Percentiles rank a stretch among this genome's conserved stretches.
These are phyloP conservation scores for Candida berthetii DNA, from an alignment of 805 yeast species.

Conservation along the genomic window DNA sequence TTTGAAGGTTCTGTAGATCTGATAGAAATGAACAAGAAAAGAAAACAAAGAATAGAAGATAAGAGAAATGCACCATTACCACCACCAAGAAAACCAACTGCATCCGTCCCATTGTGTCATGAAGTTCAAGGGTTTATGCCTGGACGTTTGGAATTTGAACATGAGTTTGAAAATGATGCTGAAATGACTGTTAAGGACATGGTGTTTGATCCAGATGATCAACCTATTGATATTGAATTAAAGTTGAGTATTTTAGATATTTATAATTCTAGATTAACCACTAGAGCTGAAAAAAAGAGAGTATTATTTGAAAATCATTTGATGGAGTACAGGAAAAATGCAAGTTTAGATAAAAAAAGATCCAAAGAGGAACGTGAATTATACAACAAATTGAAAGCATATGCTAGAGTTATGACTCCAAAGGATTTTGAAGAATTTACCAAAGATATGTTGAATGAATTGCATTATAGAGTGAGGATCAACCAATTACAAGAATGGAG, in stretches of 20 bases:
- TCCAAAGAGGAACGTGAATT: constrained; percentile 87
- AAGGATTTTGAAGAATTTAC: constrained; percentile 74
- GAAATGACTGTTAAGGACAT: constrained; percentile 91
- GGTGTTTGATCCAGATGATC: constrained; percentile 92
- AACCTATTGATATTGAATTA: constrained; percentile 80
- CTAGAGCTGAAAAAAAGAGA: constrained; percentile 91
- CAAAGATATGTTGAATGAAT: constrained; percentile 69
- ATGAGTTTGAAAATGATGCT: constrained; percentile 95
- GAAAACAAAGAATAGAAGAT: constrained; percentile 68
- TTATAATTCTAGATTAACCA: constrained; percentile 81
- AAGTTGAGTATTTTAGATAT: constrained; percentile 84
- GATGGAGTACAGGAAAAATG: constrained; percentile 79
- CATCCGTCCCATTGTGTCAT: constrained; percentile 94
- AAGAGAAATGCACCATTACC: constrained; percentile 72
- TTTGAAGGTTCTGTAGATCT: constrained; percentile 55
- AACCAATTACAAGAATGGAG: constrained; percentile 94
- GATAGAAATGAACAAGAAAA: constrained; percentile 56
- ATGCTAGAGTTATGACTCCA: constrained; percentile 73
- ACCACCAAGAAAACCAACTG: constrained; percentile 82
- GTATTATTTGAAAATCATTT: constrained; percentile 68
- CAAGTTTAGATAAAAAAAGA: constrained; percentile 77
- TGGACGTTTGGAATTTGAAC: constrained; percentile 94
- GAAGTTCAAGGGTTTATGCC: constrained; percentile 99
- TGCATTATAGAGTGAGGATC: constrained; percentile 72
- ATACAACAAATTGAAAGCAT: constrained; percentile 69